Percentiles rank a stretch among this genome's conserved stretches.
These are phyloP conservation scores for Symmetrospora coprosmae DNA, from an alignment of 768 basidiomycete species.

Conservation along the genomic window DNA sequence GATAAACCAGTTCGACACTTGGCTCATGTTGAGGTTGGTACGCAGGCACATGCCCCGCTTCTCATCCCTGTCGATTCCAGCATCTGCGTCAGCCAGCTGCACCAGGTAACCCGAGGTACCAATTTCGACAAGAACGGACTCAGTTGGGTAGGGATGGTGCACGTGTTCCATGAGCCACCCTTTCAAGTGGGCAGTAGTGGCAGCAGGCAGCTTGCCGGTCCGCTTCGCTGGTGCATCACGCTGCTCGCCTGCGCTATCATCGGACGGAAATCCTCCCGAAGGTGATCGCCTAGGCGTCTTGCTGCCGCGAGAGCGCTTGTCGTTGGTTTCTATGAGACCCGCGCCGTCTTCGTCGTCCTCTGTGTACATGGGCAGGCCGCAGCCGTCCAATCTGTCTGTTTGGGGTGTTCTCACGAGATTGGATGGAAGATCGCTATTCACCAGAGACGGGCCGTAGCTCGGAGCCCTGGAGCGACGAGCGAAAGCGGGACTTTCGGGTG, in stretches of 20 bases:
- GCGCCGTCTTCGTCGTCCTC: not conserved
- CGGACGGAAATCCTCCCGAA: not conserved
- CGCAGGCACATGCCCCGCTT: not conserved
- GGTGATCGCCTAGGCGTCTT: not conserved
- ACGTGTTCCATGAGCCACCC: slow-evolving; percentile 7
- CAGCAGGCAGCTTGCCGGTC: slow-evolving; percentile 9
- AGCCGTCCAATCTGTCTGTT: not conserved
- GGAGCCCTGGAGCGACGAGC: too few relatives aligned
- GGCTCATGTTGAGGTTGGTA: slow-evolving; percentile 13
- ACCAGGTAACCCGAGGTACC: not conserved
- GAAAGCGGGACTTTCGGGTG: too few relatives aligned
- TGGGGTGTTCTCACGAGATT: too few relatives aligned
- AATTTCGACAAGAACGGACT: not conserved
- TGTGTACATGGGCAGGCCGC: not conserved
- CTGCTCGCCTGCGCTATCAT: not conserved
- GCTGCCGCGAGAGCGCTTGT: not conserved
- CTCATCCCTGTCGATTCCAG: slow-evolving; percentile 9
- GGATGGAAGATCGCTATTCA: too few relatives aligned
- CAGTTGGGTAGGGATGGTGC: slow-evolving; percentile 19
- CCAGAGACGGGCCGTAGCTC: too few relatives aligned
- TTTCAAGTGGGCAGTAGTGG: not conserved
- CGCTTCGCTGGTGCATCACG: not conserved
- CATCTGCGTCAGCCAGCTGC: not conserved
- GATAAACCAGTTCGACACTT: slow-evolving; percentile 21
- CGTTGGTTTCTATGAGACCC: not conserved